These are phyloP conservation scores for Hermanozyma aechmeae DNA, from an alignment of 805 yeast genomes.

Conservation along the genomic window DNA sequence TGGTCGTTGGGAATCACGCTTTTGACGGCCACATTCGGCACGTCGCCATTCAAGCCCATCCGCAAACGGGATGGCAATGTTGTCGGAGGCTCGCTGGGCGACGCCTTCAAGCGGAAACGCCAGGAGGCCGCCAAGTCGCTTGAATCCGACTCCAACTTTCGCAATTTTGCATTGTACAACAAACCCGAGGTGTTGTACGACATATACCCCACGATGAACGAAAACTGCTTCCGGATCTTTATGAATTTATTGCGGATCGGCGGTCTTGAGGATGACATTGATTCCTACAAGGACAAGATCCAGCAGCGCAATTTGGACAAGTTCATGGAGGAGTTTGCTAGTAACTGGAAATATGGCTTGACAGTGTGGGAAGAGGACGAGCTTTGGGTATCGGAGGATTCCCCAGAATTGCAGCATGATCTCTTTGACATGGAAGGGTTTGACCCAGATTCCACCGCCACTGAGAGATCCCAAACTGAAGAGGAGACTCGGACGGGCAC, in stretches of 20 bases:
- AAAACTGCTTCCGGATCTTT: conserved; percentile 32
- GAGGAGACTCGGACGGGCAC: too few relatives aligned
- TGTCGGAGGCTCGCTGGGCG: conserved; percentile 2
- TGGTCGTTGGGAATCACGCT: conserved; percentile 49
- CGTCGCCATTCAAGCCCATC: conserved; percentile 39
- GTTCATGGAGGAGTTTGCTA: conserved; percentile 21
- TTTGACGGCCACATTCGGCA: conserved; percentile 41
- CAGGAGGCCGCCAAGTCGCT: conserved; percentile 5
- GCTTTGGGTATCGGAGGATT: neutral
- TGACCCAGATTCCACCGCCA: too few relatives aligned
- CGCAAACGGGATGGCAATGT: conserved; percentile 2
- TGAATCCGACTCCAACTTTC: conserved; percentile 34
- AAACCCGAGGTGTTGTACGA: conserved; percentile 36
- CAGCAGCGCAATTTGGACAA: conserved; percentile 23
- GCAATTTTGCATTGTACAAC: conserved; percentile 27
- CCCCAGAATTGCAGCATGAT: too few relatives aligned
- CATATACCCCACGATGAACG: conserved; percentile 38
- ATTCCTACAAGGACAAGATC: conserved; percentile 13
- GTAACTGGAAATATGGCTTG: conserved; percentile 30
- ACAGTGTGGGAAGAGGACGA: conserved; percentile 38
- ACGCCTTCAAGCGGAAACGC: conserved; percentile 3
- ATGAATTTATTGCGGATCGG: conserved; percentile 30
- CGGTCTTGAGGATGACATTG: conserved; percentile 23
- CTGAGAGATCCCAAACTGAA: too few relatives aligned
- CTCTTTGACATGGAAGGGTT: too few relatives aligned